Percentiles rank a stretch among this genome's conserved stretches.
Conservation (phyloP, 1,139 yeast genomes). For the Blastobotrys ciferrii region DNA sequence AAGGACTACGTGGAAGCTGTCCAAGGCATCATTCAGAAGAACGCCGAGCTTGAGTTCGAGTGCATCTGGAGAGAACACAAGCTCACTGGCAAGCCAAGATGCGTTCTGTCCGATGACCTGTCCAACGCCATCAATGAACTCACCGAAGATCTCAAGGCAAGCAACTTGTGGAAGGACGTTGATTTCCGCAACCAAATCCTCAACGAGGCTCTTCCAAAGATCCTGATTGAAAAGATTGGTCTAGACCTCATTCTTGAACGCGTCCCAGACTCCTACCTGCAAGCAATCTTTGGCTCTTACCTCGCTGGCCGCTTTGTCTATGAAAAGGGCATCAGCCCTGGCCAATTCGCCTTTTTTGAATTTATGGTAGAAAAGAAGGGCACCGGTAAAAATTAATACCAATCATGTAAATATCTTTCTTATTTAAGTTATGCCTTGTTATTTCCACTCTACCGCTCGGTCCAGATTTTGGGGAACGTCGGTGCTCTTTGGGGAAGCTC, state of each 20-base stretch:
- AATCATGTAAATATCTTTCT: neutral
- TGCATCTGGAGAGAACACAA: constrained; percentile 79
- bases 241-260: constrained; percentile 66
- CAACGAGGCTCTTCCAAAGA: constrained; percentile 71
- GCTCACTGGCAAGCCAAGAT: constrained; percentile 65
- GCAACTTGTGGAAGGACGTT: constrained; percentile 83
- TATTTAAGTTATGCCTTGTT: neutral
- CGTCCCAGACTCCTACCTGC: constrained; percentile 84
- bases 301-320: constrained; percentile 89
- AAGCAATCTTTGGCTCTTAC: constrained; percentile 87
- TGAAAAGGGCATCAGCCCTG: constrained; percentile 76
- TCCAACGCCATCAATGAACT: constrained; percentile 85
- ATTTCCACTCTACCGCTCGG: too few species aligned
- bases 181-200: constrained; percentile 76
- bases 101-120: constrained; percentile 79
- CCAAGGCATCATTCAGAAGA: constrained; percentile 67
- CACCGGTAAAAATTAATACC: neutral
- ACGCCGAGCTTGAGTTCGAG: constrained; percentile 83
- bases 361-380: constrained; percentile 44
- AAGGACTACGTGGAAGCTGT: constrained; percentile 78
- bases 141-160: constrained; percentile 81
- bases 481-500: too few species aligned
- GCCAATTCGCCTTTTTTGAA: constrained; percentile 81
- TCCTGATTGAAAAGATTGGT: constrained; percentile 72
- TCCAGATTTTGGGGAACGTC: too few species aligned